These are phyloP conservation scores for Xylariaceae sp. DNA, from an alignment of 2,329 filamentous ascomycete species.

Conservation along the genomic window DNA sequence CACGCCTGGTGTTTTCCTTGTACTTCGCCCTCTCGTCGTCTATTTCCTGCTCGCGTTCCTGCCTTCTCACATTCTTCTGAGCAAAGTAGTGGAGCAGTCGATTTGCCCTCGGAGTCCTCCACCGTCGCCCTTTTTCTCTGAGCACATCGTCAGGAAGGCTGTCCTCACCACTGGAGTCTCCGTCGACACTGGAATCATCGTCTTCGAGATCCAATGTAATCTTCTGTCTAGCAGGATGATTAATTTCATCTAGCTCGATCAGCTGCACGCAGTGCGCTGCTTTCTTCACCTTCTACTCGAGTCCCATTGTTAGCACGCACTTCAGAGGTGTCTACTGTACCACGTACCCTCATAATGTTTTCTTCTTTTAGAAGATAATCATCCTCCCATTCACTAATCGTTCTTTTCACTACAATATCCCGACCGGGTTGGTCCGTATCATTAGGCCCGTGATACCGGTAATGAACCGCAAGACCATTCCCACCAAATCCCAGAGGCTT, in stretches of 20 bases:
- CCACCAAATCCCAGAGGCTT: constrained; percentile 5
- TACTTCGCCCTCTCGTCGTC: neutral
- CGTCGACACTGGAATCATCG: constrained; percentile 14
- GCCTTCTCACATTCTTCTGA: neutral
- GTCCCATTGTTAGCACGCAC: constrained; percentile 3
- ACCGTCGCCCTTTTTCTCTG: constrained; percentile 15
- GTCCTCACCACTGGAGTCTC: constrained; percentile 1
- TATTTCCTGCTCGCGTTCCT: neutral
- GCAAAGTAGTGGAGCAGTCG: neutral
- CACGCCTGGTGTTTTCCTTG: neutral
- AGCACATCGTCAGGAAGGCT: neutral
- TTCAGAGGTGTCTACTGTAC: too few species aligned
- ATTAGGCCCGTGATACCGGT: constrained; percentile 1
- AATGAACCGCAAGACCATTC: constrained; percentile 7
- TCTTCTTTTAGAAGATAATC: neutral
- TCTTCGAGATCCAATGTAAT: neutral
- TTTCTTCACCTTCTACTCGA: constrained; percentile 15
- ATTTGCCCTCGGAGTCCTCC: neutral
- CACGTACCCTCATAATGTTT: too few species aligned
- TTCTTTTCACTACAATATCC: constrained; percentile 15
- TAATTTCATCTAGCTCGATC: constrained; percentile 6
- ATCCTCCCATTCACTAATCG: neutral
- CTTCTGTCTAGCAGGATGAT: neutral
- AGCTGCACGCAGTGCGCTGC: constrained; percentile 19
- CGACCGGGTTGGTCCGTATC: neutral